Percentiles rank a stretch among this genome's conserved stretches.
Conservation (phyloP, 495 filamentous ascomycete species). For the Ascodesmis nigricans region DNA sequence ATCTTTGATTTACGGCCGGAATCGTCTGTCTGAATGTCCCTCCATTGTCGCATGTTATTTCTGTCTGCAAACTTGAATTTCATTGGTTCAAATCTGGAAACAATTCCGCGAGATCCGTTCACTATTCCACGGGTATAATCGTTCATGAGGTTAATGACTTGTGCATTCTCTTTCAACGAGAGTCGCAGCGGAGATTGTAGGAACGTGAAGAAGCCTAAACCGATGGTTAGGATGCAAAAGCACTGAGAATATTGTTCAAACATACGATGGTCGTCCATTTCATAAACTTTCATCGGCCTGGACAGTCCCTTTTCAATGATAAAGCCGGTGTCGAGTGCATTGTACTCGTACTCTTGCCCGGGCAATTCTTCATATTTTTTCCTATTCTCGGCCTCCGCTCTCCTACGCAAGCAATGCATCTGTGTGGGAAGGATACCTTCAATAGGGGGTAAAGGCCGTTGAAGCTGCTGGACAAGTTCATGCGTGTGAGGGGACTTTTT, state of each 20-base stretch:
- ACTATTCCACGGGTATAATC: conserved; percentile 23
- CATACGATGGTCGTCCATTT: background rate
- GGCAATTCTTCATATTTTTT: conserved; percentile 12
- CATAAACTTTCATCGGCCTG: background rate
- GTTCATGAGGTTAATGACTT: conserved; percentile 29
- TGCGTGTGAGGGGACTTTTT: conserved; percentile 2
- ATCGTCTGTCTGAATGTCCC: too few relatives aligned
- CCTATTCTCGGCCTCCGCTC: conserved; percentile 10
- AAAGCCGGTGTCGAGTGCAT: conserved; percentile 10
- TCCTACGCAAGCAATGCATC: conserved; percentile 10
- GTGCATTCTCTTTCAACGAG: conserved; percentile 26
- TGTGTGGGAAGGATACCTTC: conserved; percentile 15
- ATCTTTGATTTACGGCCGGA: too few relatives aligned
- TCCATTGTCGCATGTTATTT: too few relatives aligned
- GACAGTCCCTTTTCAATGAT: background rate
- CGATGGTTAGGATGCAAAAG: background rate
- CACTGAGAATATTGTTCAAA: background rate
- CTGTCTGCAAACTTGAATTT: too few relatives aligned
- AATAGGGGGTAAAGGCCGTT: conserved; percentile 5
- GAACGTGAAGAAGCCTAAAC: conserved; percentile 5
- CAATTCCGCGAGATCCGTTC: conserved; percentile 30
- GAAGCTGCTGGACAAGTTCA: conserved; percentile 5
- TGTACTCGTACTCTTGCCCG: conserved; percentile 1
- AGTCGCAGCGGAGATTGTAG: conserved; percentile 16
- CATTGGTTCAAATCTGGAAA: conserved; percentile 24